Conservation (phyloP, 441 rosid genomes). For the Geranium incanum region DNA sequence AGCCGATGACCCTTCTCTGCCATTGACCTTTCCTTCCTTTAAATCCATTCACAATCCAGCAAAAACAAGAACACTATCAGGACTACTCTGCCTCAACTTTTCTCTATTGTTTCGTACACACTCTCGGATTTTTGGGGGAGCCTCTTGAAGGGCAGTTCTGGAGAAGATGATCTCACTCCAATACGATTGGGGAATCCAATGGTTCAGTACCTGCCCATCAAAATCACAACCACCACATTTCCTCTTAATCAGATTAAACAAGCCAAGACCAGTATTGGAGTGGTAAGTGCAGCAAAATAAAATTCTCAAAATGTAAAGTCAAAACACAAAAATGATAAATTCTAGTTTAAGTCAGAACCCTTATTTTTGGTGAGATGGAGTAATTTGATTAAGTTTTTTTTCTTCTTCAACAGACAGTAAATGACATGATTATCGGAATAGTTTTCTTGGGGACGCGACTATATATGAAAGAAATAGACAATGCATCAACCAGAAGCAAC, state of each 20-base stretch:
- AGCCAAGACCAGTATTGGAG: constrained; percentile 36
- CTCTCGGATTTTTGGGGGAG: constrained; percentile 32
- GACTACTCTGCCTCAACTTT: neutral
- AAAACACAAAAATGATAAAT: neutral
- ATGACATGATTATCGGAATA: constrained; percentile 37
- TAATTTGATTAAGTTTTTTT: neutral
- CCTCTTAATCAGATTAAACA: constrained; percentile 37
- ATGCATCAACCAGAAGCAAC: constrained; percentile 8
- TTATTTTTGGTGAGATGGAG: too few relatives aligned
- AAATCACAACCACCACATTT: constrained; percentile 23
- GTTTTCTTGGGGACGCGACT: constrained; percentile 21
- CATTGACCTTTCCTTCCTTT: constrained; percentile 34
- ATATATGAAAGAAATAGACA: constrained; percentile 20
- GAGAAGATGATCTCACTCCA: constrained; percentile 28
- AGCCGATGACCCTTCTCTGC: constrained; percentile 34
- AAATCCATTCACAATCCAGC: neutral
- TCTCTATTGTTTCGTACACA: constrained; percentile 21
- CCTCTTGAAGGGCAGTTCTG: constrained; percentile 25
- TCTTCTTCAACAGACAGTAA: constrained; percentile 27
- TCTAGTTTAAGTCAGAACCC: neutral
- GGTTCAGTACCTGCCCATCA: constrained; percentile 31
- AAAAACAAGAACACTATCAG: neutral
- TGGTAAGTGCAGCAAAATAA: constrained; percentile 20
- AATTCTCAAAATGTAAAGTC: neutral
- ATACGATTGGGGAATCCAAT: constrained; percentile 30